Evolutionary conservation across 2,329 filamentous ascomycete genomes (phyloP).

Genomic region (Neonectria magnoliae): DNA sequence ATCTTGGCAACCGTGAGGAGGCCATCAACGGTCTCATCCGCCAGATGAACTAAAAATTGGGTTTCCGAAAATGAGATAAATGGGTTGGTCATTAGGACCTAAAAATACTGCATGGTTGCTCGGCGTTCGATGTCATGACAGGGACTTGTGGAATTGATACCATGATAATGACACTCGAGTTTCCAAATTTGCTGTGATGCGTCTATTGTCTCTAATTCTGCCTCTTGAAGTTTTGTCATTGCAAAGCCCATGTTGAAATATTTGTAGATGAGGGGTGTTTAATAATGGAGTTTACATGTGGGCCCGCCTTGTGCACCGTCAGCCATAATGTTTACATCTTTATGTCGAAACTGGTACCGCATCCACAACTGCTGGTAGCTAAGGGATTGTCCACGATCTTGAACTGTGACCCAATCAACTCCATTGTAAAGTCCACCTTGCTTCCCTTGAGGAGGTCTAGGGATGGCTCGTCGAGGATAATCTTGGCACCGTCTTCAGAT

Average conservation of each 20-base stretch:
- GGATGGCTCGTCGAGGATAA: constrained; percentile 89
- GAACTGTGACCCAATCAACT: constrained; percentile 89
- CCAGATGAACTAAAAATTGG: constrained; percentile 88
- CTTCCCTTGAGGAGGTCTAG: constrained; percentile 90
- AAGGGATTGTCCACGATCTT: constrained; percentile 94
- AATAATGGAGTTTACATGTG: constrained; percentile 30
- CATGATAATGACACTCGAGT: constrained; percentile 54
- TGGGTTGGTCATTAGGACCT: constrained; percentile 43
- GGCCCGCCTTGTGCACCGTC: neutral
- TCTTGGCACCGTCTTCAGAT: constrained; percentile 66
- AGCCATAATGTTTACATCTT: constrained; percentile 62
- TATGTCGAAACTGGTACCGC: constrained; percentile 97
- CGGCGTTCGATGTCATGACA: constrained; percentile 54
- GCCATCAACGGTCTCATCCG: constrained; percentile 96
- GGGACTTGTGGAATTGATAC: constrained; percentile 53
- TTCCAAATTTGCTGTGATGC: constrained; percentile 44
- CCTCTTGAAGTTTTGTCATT: neutral
- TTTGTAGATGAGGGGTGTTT: constrained; percentile 32
- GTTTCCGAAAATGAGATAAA: constrained; percentile 32
- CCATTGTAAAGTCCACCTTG: constrained; percentile 95
- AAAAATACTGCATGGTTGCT: constrained; percentile 52
- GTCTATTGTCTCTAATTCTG: neutral
- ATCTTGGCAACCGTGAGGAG: constrained; percentile 98
- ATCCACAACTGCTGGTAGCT: constrained; percentile 94
- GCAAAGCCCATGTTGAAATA: neutral